Conservation (phyloP, 2,329 filamentous ascomycete genomes). For the Diaporthe ilicicola region DNA sequence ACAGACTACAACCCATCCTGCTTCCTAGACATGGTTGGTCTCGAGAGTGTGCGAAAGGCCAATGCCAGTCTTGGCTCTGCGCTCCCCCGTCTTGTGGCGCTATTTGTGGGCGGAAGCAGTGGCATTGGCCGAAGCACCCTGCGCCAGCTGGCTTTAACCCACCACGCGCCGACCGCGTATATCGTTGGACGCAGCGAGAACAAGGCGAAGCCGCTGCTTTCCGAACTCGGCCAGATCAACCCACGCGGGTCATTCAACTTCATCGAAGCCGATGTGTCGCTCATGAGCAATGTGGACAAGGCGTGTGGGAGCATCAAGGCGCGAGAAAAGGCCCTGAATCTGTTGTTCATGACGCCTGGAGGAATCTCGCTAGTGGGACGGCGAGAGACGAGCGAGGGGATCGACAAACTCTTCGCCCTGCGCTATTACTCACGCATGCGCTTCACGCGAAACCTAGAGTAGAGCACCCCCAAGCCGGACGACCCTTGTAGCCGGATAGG, state of each 20-base stretch:
- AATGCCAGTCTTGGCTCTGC: no score
- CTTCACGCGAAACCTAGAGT: not conserved
- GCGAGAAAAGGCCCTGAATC: conserved; percentile 58
- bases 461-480: no score
- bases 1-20: no score
- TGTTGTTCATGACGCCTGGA: conserved; percentile 30
- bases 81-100: conserved; percentile 48
- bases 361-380: not conserved
- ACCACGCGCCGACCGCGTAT: conserved; percentile 52
- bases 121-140: conserved; percentile 59
- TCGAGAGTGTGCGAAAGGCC: no score
- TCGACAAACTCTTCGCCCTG: not conserved
- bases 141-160: conserved; percentile 51
- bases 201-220: conserved; percentile 49
- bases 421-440: conserved; percentile 1
- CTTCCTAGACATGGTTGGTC: no score
- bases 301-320: conserved; percentile 58
- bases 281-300: conserved; percentile 57
- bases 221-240: conserved; percentile 53
- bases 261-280: conserved; percentile 53
- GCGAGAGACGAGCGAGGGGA: not conserved
- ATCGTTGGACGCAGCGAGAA: conserved; percentile 56
- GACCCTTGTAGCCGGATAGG: no score
- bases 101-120: conserved; percentile 60
- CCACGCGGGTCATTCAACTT: conserved; percentile 55